phyloP scores from a whole-genome alignment of 2,329 filamentous ascomycete genomes.

The Exophiala aquamarina region DNA sequence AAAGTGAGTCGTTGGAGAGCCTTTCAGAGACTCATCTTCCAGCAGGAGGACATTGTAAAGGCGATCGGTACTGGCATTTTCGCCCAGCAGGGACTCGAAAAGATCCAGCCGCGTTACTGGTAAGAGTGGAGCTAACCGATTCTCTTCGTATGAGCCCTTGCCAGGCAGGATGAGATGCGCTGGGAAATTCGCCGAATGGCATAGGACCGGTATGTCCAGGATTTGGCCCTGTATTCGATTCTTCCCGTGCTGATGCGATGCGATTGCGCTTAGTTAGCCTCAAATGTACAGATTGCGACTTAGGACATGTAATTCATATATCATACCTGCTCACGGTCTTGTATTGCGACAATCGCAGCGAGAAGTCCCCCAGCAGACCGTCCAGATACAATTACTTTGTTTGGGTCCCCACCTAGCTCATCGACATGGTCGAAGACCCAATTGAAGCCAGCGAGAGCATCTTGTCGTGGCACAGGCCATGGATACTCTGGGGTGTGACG shows the following conservation, averaged over 20 bases:
- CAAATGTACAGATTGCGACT: too few relatives aligned
- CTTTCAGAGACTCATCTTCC: not conserved
- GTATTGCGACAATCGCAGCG: not conserved
- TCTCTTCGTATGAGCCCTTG: not conserved
- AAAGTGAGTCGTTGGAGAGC: not conserved
- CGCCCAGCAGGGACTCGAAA: conserved; percentile 1
- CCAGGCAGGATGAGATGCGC: not conserved
- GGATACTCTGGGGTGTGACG: conserved; percentile 56
- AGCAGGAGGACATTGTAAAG: not conserved
- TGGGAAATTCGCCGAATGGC: conserved; percentile 1
- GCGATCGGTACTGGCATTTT: not conserved
- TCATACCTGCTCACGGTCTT: not conserved
- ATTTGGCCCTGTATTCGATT: not conserved
- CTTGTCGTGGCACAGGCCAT: conserved; percentile 56
- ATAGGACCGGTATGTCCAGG: not conserved
- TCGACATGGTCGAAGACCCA: conserved; percentile 78
- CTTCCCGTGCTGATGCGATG: not conserved
- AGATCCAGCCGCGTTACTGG: not conserved
- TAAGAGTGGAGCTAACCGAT: not conserved
- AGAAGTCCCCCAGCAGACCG: conserved; percentile 59
- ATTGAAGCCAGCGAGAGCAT: conserved; percentile 54
- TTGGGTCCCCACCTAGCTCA: conserved; percentile 74
- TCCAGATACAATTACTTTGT: conserved; percentile 78
- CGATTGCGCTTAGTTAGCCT: too few relatives aligned
- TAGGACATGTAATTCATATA: not conserved